These are phyloP conservation scores for Suaeda aralocaspica DNA, from an alignment of 148 eudicot genomes.

Conservation along the genomic window DNA sequence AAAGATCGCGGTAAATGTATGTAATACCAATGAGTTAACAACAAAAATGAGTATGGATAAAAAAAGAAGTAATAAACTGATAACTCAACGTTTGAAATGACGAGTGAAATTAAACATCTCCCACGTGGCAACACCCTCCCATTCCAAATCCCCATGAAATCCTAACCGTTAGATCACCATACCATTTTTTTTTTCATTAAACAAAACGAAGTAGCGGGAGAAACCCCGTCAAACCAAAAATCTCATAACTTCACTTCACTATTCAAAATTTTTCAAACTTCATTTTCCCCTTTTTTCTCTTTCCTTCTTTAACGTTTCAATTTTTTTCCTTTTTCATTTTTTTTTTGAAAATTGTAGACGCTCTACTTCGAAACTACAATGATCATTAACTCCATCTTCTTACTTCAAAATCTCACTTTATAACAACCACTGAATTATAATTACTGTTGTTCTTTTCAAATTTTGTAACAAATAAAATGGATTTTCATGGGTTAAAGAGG, in stretches of 20 bases:
- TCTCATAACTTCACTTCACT: not conserved
- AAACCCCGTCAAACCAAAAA: not conserved
- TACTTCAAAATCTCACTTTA: not conserved
- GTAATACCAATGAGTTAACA: too few species aligned
- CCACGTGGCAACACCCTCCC: too few species aligned
- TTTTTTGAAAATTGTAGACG: too few species aligned
- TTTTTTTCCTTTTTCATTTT: too few species aligned
- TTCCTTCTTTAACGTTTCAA: not conserved
- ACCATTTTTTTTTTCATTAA: too few species aligned
- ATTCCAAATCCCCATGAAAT: not conserved
- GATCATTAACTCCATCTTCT: not conserved
- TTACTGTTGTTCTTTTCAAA: not conserved
- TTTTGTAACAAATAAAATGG: conserved; percentile 37
- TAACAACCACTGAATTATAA: not conserved
- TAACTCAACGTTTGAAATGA: too few species aligned
- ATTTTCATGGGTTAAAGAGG: conserved; percentile 52
- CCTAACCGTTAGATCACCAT: not conserved
- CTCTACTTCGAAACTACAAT: not conserved
- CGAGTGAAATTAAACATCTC: too few species aligned
- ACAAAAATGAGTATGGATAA: too few species aligned
- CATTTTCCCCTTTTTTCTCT: not conserved
- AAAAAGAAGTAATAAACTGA: too few species aligned
- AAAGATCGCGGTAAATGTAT: too few species aligned
- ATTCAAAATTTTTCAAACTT: not conserved
- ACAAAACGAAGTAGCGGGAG: too few species aligned